Conservation (phyloP, 345 rosid species). For the Linum tenue region DNA sequence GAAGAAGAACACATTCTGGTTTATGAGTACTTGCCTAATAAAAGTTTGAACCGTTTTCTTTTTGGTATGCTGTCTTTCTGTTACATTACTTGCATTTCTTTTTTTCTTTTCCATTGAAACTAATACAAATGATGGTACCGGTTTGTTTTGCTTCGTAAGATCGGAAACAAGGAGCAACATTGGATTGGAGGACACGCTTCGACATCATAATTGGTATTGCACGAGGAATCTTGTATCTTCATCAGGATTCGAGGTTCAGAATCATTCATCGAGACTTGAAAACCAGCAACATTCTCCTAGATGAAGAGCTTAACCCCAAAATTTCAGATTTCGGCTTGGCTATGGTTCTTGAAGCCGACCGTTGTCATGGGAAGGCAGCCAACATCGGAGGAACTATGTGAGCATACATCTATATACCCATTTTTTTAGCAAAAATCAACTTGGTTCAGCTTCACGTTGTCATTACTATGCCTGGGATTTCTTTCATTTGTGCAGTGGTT, state of each 20-base stretch:
- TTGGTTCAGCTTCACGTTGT: neutral
- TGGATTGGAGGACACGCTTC: neutral
- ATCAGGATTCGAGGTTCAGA: constrained; percentile 3
- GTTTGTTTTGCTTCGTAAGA: neutral
- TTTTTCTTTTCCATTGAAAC: neutral
- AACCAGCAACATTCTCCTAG: neutral
- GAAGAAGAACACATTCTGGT: constrained; percentile 9
- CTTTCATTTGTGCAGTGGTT: constrained; percentile 12
- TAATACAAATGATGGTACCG: neutral
- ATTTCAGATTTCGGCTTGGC: constrained; percentile 19
- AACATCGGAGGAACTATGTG: constrained; percentile 17
- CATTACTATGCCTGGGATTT: neutral
- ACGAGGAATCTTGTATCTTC: constrained; percentile 4
- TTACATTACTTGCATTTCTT: neutral
- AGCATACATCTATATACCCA: neutral
- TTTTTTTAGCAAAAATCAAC: neutral
- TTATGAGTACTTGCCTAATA: constrained; percentile 15
- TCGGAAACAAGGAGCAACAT: neutral
- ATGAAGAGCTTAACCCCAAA: neutral
- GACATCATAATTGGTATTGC: neutral
- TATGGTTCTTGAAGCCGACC: constrained; percentile 2
- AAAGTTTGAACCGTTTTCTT: constrained; percentile 8
- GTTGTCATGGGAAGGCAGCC: neutral
- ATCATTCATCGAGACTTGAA: neutral
- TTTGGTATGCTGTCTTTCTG: constrained; percentile 9